A percentile compares a stretch with the other conserved stretches of the same genome.
Evolutionary conservation across 163 green algal genomes (phyloP).

Genomic region (Scenedesmus sp.): DNA sequence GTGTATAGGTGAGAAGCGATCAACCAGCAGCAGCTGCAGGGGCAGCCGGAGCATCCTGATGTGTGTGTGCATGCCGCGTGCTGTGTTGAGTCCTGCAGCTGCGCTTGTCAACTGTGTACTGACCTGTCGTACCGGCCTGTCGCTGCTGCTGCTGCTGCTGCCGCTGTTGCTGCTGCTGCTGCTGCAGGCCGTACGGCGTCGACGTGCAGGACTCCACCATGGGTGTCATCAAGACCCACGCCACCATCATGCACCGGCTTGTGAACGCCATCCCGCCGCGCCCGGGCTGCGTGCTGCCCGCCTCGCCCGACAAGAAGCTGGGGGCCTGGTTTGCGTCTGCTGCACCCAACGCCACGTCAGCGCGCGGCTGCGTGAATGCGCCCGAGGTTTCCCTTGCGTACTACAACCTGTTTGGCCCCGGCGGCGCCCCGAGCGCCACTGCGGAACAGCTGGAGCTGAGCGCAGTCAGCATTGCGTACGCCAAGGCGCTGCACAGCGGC

Average conservation of each 20-base stretch:
- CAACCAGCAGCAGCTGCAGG: no score
- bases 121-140: neutral
- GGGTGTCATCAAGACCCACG: conserved; percentile 47
- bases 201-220: conserved; percentile 47
- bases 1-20: no score
- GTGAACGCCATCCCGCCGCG: conserved; percentile 44
- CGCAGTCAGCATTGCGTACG: neutral
- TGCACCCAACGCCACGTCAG: neutral
- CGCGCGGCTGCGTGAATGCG: conserved; percentile 46
- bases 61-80: no score
- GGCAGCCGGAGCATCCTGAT: no score
- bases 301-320: conserved; percentile 22
- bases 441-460: conserved; percentile 5
- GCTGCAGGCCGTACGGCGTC: conserved; percentile 52
- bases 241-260: conserved; percentile 33
- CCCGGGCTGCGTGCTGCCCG: conserved; percentile 34
- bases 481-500: conserved; percentile 26
- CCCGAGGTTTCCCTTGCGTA: conserved; percentile 49
- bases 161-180: neutral
- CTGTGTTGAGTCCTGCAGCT: no score
- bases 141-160: neutral
- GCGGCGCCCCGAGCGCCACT: neutral
- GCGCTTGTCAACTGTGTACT: no score
- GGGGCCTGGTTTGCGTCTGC: conserved; percentile 41
- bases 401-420: conserved; percentile 40